phyloP scores from a whole-genome alignment of 1,284 basidiomycete species.

The Rhizoctonia solani region DNA sequence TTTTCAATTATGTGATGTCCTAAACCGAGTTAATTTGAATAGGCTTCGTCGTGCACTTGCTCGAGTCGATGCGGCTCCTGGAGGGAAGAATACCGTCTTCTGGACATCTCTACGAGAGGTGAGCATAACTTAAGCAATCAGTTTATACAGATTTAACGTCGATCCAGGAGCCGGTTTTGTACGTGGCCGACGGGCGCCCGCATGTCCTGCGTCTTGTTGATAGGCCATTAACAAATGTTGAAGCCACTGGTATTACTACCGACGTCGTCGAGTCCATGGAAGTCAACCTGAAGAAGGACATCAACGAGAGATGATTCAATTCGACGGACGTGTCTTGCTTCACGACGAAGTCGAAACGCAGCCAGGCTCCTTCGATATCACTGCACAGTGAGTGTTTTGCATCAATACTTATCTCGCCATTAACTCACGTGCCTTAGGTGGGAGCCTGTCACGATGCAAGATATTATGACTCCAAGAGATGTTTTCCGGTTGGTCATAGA shows the following conservation, averaged over 20 bases:
- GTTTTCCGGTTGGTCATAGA: conserved; percentile 72
- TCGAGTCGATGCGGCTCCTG: conserved; percentile 77
- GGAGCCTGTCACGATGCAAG: conserved; percentile 82
- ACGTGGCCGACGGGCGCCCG: conserved; percentile 79
- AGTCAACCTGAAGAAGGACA: conserved; percentile 83
- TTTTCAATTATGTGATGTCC: conserved; percentile 39
- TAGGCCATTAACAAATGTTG: conserved; percentile 88
- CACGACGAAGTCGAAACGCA: conserved; percentile 97
- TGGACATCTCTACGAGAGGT: conserved; percentile 94
- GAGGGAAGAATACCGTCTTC: conserved; percentile 71
- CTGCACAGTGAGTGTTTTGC: conserved; percentile 56
- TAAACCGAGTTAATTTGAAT: conserved; percentile 17
- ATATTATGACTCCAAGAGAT: conserved; percentile 93
- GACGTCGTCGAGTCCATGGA: conserved; percentile 95
- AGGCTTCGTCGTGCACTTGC: conserved; percentile 82
- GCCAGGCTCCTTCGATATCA: conserved; percentile 85
- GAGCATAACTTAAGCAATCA: background rate
- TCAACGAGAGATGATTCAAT: conserved; percentile 78
- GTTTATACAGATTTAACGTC: conserved; percentile 23
- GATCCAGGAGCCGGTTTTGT: conserved; percentile 87
- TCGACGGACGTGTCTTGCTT: conserved; percentile 82
- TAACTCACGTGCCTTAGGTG: conserved; percentile 51
- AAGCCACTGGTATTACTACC: conserved; percentile 95
- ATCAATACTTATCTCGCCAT: background rate
- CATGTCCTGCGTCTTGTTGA: conserved; percentile 93